Evolutionary conservation across 305 asterid genomes (phyloP).

Genomic region (Fraxinus baroniana): DNA sequence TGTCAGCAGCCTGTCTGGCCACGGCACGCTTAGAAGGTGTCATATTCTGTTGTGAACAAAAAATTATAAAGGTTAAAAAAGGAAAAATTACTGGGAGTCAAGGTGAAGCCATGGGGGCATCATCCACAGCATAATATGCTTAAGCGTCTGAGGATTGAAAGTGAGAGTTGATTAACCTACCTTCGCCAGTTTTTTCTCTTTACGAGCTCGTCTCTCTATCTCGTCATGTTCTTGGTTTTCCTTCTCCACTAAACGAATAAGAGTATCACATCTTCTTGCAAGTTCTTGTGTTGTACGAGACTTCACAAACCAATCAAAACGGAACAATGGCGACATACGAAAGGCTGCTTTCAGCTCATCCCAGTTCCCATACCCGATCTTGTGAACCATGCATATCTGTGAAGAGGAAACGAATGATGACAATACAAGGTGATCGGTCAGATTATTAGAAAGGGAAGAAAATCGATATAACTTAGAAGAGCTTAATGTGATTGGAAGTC

Average conservation of each 20-base stretch:
- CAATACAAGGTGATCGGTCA: neutral
- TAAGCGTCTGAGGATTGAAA: neutral
- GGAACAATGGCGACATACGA: conserved; percentile 90
- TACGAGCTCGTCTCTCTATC: conserved; percentile 96
- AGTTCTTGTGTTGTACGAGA: conserved; percentile 99
- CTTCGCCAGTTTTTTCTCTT: conserved; percentile 94
- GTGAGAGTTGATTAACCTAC: conserved; percentile 27
- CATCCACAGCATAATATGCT: neutral
- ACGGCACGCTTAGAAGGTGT: conserved; percentile 80
- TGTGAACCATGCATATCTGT: conserved; percentile 97
- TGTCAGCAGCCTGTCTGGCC: conserved; percentile 73
- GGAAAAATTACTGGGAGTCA: neutral
- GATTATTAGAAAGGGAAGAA: neutral
- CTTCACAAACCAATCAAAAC: conserved; percentile 98
- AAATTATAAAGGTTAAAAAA: neutral
- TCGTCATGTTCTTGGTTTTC: conserved; percentile 97
- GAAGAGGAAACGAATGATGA: conserved; percentile 1
- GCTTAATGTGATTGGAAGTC: conserved; percentile 18
- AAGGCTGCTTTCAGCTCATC: conserved; percentile 97
- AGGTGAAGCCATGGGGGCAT: neutral
- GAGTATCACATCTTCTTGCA: conserved; percentile 98
- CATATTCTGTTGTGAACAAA: conserved; percentile 34
- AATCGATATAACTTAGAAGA: neutral
- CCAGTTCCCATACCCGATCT: conserved; percentile 99
- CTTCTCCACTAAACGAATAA: conserved; percentile 84